A percentile compares a stretch with the other conserved stretches of the same genome.
Conservation (phyloP, 2,329 filamentous ascomycete species). For the Gaeumannomyces sp. region DNA sequence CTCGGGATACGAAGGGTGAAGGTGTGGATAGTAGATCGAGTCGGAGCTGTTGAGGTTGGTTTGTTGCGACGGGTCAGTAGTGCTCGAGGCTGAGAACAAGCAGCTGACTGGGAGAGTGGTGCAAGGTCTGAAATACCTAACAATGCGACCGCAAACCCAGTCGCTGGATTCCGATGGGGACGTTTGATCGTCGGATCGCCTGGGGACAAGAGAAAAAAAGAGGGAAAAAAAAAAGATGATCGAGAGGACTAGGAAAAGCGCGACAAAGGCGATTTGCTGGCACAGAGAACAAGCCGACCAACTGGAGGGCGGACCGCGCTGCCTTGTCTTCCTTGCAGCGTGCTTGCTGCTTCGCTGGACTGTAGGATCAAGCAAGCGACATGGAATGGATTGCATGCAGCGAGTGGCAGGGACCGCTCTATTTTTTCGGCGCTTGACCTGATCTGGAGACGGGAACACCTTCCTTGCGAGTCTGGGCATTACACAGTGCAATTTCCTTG, state of each 20-base stretch:
- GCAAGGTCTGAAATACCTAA: not conserved
- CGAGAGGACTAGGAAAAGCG: not conserved
- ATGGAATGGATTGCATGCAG: not conserved
- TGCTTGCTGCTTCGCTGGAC: not conserved
- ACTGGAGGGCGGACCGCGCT: not conserved
- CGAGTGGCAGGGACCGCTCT: not conserved
- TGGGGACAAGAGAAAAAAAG: not conserved
- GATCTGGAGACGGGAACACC: not conserved
- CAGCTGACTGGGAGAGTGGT: not conserved
- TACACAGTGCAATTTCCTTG: not conserved
- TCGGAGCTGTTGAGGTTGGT: not conserved
- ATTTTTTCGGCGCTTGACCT: not conserved
- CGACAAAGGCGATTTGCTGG: not conserved
- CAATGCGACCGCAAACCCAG: not conserved
- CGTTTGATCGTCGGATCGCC: not conserved
- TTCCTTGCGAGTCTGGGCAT: too few species aligned
- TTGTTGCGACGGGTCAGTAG: not conserved
- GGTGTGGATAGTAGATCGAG: not conserved
- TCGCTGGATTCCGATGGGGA: not conserved
- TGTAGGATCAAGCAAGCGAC: not conserved
- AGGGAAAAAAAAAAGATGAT: not conserved
- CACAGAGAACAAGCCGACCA: not conserved
- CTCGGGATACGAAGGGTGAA: not conserved
- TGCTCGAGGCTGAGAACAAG: not conserved
- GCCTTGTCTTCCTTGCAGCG: not conserved